Base-by-base conservation (phyloP, 73 alveolate species). In the Strombidium stylifer region DNA sequence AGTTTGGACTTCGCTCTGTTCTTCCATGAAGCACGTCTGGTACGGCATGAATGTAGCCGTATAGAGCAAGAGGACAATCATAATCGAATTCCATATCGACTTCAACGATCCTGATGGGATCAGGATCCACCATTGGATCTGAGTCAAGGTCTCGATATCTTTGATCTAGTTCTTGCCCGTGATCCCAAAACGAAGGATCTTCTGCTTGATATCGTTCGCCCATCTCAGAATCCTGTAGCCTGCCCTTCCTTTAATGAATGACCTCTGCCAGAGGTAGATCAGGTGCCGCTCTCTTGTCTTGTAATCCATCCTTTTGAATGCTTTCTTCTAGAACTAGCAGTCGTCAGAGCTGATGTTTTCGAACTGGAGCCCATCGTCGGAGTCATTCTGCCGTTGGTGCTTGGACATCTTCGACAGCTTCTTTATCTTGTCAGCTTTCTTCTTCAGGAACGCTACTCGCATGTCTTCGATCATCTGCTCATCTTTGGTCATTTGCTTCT, bases 31-130 rank as follows among this genome's bases (percentile, higher is more conserved):
- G 15, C 80, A 60, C 34, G 77, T 66, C 56, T 78, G 37, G 37
- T 35, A 78, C 2, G 90, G 83, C 7, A 56, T 44, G 18, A 40
- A 48, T 20, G 80, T 78, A 18, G 77, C 76, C 15, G 84, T 69
- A 69, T 78, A 78, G 7, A 78, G 27, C 66, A 78, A 58, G 0
- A 69, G 42, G 36, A 70, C 48, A 23, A 68, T 69, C 47, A 70
- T 78, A 16, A 78, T 41, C 32, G 55, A 16, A 70, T 78, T 73
- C 84, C 84, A 78, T 0, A 56, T 12, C 31, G 53, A 58, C 21
- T 44, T 54, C 1, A 70, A 28, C 20, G 26, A 21, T 7, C 75
- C 44, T 2, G 52, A 48, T 7, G 90, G 90, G 41, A 66, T 31
- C n/a, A 78, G 37, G 0, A 78, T 69, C 49, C 57, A 70, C 15